Conservation (phyloP, 2,329 filamentous ascomycete species). For the Xylaria sp. region DNA sequence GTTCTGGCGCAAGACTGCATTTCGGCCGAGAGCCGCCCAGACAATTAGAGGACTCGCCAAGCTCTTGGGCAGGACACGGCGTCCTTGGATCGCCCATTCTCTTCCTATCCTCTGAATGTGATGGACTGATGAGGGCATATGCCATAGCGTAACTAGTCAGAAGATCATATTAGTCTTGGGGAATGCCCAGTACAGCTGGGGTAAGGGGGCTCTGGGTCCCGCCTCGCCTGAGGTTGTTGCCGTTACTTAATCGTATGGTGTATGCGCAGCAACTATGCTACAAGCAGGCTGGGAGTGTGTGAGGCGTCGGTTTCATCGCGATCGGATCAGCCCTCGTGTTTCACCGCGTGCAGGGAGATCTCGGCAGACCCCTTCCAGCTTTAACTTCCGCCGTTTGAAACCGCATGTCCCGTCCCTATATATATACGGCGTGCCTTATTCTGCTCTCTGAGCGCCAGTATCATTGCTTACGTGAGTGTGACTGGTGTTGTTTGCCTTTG, state of each 20-base stretch:
- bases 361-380: constrained; percentile 11
- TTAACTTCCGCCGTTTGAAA: neutral
- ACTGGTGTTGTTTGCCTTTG: neutral
- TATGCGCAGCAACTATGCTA: too few relatives aligned
- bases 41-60: constrained; percentile 23
- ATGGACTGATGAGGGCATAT: neutral
- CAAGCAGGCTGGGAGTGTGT: constrained; percentile 1
- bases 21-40: constrained; percentile 20
- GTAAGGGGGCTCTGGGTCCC: neutral
- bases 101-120: neutral
- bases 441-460: too few relatives aligned
- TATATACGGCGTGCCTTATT: too few relatives aligned
- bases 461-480: neutral
- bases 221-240: constrained; percentile 4
- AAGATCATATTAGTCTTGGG: neutral
- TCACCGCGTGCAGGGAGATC: constrained; percentile 11
- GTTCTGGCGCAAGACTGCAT: neutral
- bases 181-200: neutral
- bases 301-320: constrained; percentile 26
- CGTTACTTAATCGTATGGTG: neutral
- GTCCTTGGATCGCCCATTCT: constrained; percentile 12
- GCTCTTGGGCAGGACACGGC: constrained; percentile 17
- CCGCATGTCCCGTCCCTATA: neutral
- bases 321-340: constrained; percentile 23
- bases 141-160: neutral